Base-by-base conservation (phyloP, 768 basidiomycete genomes). In the Phallus indusiatus region DNA sequence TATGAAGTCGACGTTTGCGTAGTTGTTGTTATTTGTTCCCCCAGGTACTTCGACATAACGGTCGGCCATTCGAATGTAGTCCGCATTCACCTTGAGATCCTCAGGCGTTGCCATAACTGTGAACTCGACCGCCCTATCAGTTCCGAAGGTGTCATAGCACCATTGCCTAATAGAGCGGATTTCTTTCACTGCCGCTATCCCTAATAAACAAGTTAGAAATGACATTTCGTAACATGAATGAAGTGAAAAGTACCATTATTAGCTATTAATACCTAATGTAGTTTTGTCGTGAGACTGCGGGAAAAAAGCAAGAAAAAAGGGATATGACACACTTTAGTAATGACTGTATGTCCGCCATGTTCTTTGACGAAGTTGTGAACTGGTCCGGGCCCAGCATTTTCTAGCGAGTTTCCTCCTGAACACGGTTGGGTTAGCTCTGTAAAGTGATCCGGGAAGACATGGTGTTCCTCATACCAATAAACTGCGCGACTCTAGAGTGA, bases 21-120 rank as follows among this genome's bases (percentile, higher is more conserved):
- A 98, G 73, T 99, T 98, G 81, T 98, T 94, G 79, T 98, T 99
- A 72, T 99, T 99, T 18, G 88, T 83, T 62, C 96, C 96, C 61
- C 96, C 96, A 18, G 96, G 94, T 9, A 99, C 96, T 73, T 99
- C 96, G 68, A 99, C 88, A 70, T 96, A 98, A 66, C 94, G 88
- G 71, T 99, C 96, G 47, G 96, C 96, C 96, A 99, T 99, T 62
- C 96, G 88, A 72, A 99, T 99, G 74, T 99, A 99, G 68, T 99
- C 96, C 34, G 96, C 96, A 67, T 99, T 99, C 72, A 97, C 94
- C 72, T 93, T 92, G 63, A 98, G 78, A 75, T 97, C 95, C 71
- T 99, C 96, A 21, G 96, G 96, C 12, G 96, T 99, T 54, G 96
- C 94, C 96, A 99, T 98, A 61, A 98, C 96, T 42, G 94, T 95